Percentiles rank a stretch among this genome's conserved stretches.
Conservation (phyloP, 306 rosid species). For the Cucumis sativus region DNA sequence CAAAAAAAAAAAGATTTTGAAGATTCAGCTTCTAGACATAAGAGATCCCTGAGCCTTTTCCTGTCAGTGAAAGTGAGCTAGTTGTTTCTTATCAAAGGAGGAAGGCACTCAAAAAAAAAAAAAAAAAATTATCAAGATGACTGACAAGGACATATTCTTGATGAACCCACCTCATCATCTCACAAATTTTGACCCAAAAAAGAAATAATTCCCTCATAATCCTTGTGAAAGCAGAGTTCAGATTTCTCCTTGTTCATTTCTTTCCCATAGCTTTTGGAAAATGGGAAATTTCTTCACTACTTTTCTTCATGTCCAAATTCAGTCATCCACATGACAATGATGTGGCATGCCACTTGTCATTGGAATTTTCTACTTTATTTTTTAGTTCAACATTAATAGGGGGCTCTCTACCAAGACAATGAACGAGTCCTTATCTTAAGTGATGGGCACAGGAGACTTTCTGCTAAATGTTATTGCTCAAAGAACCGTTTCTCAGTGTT, state of each 20-base stretch:
- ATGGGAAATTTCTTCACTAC: background rate
- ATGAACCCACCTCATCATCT: background rate
- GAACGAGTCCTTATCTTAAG: background rate
- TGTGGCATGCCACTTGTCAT: slow-evolving; percentile 2
- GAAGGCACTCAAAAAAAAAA: background rate
- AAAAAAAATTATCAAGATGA: background rate
- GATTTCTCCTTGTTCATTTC: background rate
- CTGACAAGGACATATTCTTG: background rate
- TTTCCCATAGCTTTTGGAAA: background rate
- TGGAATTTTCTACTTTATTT: background rate
- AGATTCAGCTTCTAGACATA: slow-evolving; percentile 1
- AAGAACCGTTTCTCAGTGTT: background rate
- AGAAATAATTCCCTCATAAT: background rate
- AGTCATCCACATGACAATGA: background rate
- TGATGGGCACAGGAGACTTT: background rate
- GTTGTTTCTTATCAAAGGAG: background rate
- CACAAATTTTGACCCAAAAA: background rate
- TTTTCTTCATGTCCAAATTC: background rate
- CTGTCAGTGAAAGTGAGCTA: background rate
- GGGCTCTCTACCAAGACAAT: background rate
- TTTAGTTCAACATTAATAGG: background rate
- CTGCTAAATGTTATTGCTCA: background rate
- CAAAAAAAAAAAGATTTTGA: background rate
- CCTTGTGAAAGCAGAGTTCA: background rate
- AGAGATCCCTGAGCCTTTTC: background rate